phyloP scores from a whole-genome alignment of 306 rosid genomes.

The Rosa rugosa region DNA sequence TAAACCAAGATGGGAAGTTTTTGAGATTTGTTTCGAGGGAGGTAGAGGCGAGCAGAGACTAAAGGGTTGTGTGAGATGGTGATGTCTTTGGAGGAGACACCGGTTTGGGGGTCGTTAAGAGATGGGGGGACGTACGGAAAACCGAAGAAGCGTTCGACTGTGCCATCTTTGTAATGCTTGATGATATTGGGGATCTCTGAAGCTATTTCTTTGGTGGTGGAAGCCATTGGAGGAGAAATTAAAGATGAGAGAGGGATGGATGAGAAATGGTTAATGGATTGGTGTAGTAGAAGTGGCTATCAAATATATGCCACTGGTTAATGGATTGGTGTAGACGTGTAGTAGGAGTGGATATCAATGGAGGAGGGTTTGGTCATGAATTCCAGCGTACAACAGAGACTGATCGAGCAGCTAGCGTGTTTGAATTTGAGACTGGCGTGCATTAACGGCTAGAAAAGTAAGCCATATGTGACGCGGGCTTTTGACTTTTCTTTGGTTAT shows the following conservation, averaged over 20 bases:
- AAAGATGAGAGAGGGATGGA: not conserved
- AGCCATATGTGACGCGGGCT: too few relatives aligned
- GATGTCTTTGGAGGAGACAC: slow-evolving; percentile 50
- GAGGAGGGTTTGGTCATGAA: too few relatives aligned
- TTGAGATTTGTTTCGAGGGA: slow-evolving; percentile 27
- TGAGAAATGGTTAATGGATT: not conserved
- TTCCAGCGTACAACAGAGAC: too few relatives aligned
- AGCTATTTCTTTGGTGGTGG: slow-evolving; percentile 38
- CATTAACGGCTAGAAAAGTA: too few relatives aligned
- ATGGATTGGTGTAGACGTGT: too few relatives aligned
- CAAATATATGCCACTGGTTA: too few relatives aligned
- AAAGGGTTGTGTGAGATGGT: slow-evolving; percentile 39
- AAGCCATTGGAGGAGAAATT: not conserved
- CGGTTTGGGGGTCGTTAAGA: slow-evolving; percentile 35
- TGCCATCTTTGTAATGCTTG: slow-evolving; percentile 43
- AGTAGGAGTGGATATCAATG: too few relatives aligned
- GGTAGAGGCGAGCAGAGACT: slow-evolving; percentile 45
- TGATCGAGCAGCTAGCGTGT: too few relatives aligned
- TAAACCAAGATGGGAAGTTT: slow-evolving; percentile 46
- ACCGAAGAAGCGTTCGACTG: slow-evolving; percentile 36
- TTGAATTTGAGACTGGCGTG: too few relatives aligned
- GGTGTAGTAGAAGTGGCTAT: too few relatives aligned
- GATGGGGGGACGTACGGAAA: slow-evolving; percentile 37
- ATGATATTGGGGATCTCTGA: slow-evolving; percentile 32
- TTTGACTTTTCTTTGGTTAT: too few relatives aligned